Conservation (phyloP, 1,139 yeast genomes). For the Pichia cactophila region DNA sequence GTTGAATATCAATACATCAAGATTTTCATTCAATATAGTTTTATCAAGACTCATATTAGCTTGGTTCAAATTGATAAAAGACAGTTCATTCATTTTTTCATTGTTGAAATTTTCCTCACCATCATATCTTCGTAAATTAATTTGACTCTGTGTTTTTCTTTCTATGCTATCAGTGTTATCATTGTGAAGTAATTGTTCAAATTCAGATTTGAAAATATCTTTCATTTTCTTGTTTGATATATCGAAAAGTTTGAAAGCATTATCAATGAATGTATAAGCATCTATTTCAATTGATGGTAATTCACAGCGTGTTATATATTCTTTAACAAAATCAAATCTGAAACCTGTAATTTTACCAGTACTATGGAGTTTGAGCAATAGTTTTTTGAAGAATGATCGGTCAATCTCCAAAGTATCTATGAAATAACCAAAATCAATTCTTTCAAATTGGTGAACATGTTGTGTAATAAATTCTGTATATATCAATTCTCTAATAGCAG, state of each 20-base stretch:
- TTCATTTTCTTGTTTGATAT: neutral
- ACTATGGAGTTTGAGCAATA: constrained; percentile 33
- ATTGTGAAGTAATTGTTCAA: neutral
- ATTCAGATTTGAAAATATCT: neutral
- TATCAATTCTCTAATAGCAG: constrained; percentile 24
- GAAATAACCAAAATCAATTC: constrained; percentile 16
- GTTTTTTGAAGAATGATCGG: constrained; percentile 16
- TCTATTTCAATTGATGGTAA: constrained; percentile 1
- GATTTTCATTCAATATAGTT: neutral
- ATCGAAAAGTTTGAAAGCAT: constrained; percentile 2
- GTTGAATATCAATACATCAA: constrained; percentile 1
- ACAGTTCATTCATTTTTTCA: neutral
- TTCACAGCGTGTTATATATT: constrained; percentile 1
- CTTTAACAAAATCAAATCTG: constrained; percentile 40
- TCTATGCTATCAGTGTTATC: neutral
- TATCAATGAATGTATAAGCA: neutral
- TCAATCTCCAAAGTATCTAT: constrained; percentile 15
- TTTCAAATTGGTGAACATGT: constrained; percentile 16
- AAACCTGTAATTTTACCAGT: constrained; percentile 38
- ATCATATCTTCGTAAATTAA: neutral
- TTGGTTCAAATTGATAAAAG: neutral
- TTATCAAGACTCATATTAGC: neutral
- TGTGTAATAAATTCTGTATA: constrained; percentile 16
- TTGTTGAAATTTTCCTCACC: neutral
- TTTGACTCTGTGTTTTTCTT: neutral